Conservation (phyloP, 2,329 filamentous ascomycete genomes). For the Samsoniella hepiali region DNA sequence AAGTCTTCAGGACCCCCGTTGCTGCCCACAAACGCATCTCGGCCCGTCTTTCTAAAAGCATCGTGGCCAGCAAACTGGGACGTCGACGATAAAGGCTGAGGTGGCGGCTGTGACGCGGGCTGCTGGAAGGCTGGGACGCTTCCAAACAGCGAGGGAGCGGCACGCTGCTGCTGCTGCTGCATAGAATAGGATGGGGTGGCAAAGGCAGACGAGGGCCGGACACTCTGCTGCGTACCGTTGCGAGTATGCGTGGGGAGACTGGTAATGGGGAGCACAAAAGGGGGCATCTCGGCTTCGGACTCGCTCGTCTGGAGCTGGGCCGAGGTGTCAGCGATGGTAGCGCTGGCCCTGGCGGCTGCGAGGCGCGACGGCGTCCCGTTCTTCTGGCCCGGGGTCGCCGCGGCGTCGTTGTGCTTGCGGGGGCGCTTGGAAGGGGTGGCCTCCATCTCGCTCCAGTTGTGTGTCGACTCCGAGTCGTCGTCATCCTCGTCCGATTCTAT, state of each 20-base stretch:
- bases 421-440: constrained; percentile 38
- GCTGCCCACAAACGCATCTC: constrained; percentile 20
- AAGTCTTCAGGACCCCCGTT: background rate
- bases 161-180: constrained; percentile 1
- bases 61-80: background rate
- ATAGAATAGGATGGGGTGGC: constrained; percentile 7
- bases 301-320: constrained; percentile 30
- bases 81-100: background rate
- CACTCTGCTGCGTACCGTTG: background rate
- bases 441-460: constrained; percentile 32
- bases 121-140: background rate
- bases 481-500: constrained; percentile 25
- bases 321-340: constrained; percentile 33
- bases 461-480: constrained; percentile 26
- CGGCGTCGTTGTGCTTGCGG: constrained; percentile 25
- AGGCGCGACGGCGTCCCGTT: constrained; percentile 30
- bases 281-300: constrained; percentile 21
- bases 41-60: constrained; percentile 17
- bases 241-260: background rate
- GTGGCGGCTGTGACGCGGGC: background rate
- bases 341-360: constrained; percentile 33
- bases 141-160: constrained; percentile 4
- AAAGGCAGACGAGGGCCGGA: constrained; percentile 23
- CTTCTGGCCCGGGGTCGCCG: constrained; percentile 23
- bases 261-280: background rate